phyloP scores from a whole-genome alignment of 2,329 filamentous ascomycete genomes.

The Ophiostoma populinum region DNA sequence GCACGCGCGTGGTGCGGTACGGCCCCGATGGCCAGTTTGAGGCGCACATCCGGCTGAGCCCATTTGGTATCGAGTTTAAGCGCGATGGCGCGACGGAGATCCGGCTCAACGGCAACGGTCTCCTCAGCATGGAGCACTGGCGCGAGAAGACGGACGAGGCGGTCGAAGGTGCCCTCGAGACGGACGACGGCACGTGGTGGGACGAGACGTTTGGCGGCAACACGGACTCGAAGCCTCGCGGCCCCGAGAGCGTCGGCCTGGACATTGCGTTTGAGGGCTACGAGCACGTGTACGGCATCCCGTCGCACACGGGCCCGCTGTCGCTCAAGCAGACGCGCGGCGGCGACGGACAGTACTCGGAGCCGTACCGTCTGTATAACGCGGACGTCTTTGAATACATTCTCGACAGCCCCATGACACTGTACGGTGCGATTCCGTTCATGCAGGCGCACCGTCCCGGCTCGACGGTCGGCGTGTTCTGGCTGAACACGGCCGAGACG shows the following conservation, averaged over 20 bases:
- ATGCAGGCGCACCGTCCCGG: conserved; percentile 94
- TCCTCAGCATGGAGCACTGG: conserved; percentile 94
- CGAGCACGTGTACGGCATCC: conserved; percentile 83
- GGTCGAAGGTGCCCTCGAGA: conserved; percentile 26
- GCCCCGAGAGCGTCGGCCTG: conserved; percentile 77
- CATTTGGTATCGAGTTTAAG: conserved; percentile 75
- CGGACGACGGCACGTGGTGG: conserved; percentile 91
- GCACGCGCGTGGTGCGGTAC: conserved; percentile 40
- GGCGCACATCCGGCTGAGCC: conserved; percentile 66
- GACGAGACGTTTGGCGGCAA: conserved; percentile 92
- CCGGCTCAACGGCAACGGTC: conserved; percentile 74
- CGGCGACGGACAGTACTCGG: conserved; percentile 64
- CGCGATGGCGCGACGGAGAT: conserved; percentile 68
- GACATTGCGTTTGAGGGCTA: conserved; percentile 90
- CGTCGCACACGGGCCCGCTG: conserved; percentile 76
- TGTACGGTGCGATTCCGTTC: conserved; percentile 93
- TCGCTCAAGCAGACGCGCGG: conserved; percentile 84
- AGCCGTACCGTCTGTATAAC: conserved; percentile 93
- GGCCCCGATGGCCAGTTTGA: conserved; percentile 62
- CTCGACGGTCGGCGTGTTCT: conserved; percentile 90
- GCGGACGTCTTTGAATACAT: conserved; percentile 96
- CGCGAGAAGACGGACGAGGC: conserved; percentile 63
- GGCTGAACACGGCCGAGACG: conserved; percentile 92
- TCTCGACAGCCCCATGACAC: conserved; percentile 91
- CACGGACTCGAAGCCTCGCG: conserved; percentile 86